These are phyloP conservation scores for Linnemannia zychae DNA, from an alignment of 192 early-diverging fungal genomes.

Conservation along the genomic window DNA sequence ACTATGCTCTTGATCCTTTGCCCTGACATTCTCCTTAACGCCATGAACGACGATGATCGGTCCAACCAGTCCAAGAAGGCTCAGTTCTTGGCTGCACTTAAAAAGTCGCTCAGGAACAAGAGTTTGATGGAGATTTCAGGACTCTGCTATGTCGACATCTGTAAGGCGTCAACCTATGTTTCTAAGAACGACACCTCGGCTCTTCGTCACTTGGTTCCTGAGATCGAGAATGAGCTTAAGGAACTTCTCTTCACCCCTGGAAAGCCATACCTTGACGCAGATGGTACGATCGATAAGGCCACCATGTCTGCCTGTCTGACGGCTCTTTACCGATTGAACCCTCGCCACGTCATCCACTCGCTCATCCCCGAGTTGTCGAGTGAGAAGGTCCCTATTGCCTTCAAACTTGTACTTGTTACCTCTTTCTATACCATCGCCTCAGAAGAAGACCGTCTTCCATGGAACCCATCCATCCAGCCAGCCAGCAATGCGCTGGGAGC, in stretches of 20 bases:
- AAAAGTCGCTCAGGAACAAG: slow-evolving; percentile 65
- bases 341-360: slow-evolving; percentile 76
- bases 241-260: slow-evolving; percentile 76
- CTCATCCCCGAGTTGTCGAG: slow-evolving; percentile 80
- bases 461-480: slow-evolving; percentile 75
- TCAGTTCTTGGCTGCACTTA: slow-evolving; percentile 65
- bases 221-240: slow-evolving; percentile 84
- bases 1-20: slow-evolving; percentile 88
- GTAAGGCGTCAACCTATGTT: slow-evolving; percentile 79
- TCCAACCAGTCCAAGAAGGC: slow-evolving; percentile 59
- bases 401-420: slow-evolving; percentile 85
- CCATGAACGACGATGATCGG: slow-evolving; percentile 58
- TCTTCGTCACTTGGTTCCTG: slow-evolving; percentile 73
- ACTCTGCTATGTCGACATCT: slow-evolving; percentile 82
- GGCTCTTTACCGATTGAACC: slow-evolving; percentile 84
- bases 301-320: slow-evolving; percentile 82
- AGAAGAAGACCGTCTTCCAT: slow-evolving; percentile 74
- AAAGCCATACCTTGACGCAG: slow-evolving; percentile 60
- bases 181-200: slow-evolving; percentile 72
- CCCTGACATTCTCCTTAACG: slow-evolving; percentile 81
- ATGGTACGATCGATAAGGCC: slow-evolving; percentile 82
- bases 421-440: slow-evolving; percentile 79
- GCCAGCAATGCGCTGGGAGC: slow-evolving; percentile 70
- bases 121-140: slow-evolving; percentile 76
- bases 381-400: slow-evolving; percentile 77